Percentiles rank a stretch among this genome's conserved stretches.
phyloP scores from a whole-genome alignment of 208 protist genomes.

The Strigomonas culicis region DNA sequence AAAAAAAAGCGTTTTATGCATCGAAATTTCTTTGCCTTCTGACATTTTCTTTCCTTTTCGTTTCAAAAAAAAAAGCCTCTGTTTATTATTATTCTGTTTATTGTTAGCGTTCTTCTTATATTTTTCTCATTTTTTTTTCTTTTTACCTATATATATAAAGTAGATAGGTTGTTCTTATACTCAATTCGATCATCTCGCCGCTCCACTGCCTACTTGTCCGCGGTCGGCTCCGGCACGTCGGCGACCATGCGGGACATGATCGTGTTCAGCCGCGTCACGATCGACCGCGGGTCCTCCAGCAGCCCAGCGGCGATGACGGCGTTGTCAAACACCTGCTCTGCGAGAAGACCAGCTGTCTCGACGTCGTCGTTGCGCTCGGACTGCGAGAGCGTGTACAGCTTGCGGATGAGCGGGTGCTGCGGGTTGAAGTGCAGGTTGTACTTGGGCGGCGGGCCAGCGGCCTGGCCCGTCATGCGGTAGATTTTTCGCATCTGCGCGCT shows the following conservation, averaged over 20 bases:
- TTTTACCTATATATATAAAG: slow-evolving; percentile 3
- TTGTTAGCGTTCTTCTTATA: slow-evolving; percentile 3
- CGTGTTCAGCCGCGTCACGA: slow-evolving; percentile 85
- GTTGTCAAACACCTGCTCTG: slow-evolving; percentile 94
- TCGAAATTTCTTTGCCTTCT: background rate
- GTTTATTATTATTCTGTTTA: background rate
- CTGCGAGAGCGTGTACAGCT: slow-evolving; percentile 88
- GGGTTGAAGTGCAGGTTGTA: slow-evolving; percentile 93
- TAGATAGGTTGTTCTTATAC: too few relatives aligned
- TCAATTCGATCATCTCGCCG: too few relatives aligned
- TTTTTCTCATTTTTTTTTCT: slow-evolving; percentile 17
- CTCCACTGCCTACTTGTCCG: slow-evolving; percentile 50
- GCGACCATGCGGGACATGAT: slow-evolving; percentile 92
- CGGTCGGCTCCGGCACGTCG: slow-evolving; percentile 76
- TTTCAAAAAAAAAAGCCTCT: slow-evolving; percentile 13
- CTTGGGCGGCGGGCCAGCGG: slow-evolving; percentile 80
- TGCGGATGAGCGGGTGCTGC: slow-evolving; percentile 87
- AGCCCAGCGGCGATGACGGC: slow-evolving; percentile 90
- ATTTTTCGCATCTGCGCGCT: slow-evolving; percentile 91
- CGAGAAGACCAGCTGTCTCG: slow-evolving; percentile 80
- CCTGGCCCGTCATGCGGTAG: slow-evolving; percentile 85
- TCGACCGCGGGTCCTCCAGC: slow-evolving; percentile 90
- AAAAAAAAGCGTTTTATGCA: slow-evolving; percentile 14
- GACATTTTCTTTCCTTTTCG: background rate
- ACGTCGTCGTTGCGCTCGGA: slow-evolving; percentile 64